Evolutionary conservation across 2,329 filamentous ascomycete species (phyloP), one percentile per base, ranked within the genome.

Genomic region (Fusarium floridanum): DNA sequence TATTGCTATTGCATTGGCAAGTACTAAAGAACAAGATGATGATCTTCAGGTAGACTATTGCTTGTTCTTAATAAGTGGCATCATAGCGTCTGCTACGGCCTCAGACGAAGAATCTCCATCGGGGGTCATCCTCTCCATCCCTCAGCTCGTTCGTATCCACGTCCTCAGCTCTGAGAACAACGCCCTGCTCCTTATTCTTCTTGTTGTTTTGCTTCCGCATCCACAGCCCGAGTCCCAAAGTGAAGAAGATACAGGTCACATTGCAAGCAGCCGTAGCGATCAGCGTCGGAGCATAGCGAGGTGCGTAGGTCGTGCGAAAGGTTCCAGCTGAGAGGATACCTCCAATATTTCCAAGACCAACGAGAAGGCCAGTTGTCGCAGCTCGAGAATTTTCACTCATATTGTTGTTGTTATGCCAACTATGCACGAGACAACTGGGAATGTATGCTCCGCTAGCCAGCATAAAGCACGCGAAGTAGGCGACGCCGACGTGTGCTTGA

Each of bases 371-470:
- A 1, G 85, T 88, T 11, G 84, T 86, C 0, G 86, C 85, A 6
- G 86, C 86, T 0, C 87, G 83, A 0, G 73, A 78, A 29, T 79
- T 88, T 78, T 89, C 87, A 27, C 85, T 83, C 9, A 87, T 78
- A 48, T 87, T 88, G 74, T 89, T 88, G 70, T 88, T 88, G 66
- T 88, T 88, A 68, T 88, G 82, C 86, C 87, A 87, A 1, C 82
- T 82, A 68, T 88, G 83, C 6, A 88, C 83, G n/a, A 88, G 78
- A 62, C 83, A 84, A 5, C 82, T 84, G 0, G 85, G 84, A 16
- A 86, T 86, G 71, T 87, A 88, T 1, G 86, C 82, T 24, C 84
- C 84, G 0, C 80, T 74, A 2, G 85, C 84, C 62, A 88, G 79
- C 4, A 88, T 78, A 66, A 88, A 88, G 67, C 84, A 86, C 0